phyloP scores from a whole-genome alignment of 805 yeast species.

The Wickerhamiella cacticola region DNA sequence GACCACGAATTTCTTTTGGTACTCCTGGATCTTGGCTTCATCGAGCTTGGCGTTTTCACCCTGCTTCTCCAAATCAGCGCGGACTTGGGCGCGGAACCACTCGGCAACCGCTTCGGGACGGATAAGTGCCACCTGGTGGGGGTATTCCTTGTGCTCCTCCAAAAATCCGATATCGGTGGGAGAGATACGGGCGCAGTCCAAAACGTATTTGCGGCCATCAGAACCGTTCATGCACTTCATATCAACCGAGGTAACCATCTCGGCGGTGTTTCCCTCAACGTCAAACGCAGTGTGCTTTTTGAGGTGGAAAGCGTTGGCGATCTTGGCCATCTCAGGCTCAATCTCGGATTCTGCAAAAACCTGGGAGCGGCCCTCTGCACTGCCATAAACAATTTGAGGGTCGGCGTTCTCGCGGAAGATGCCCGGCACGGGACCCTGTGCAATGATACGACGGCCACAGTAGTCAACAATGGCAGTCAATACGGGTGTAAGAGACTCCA shows the following conservation, averaged over 20 bases:
- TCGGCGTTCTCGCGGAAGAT: slow-evolving; percentile 40
- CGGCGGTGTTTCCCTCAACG: slow-evolving; percentile 34
- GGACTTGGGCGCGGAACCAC: slow-evolving; percentile 70
- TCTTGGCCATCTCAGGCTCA: slow-evolving; percentile 41
- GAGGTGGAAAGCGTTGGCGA: slow-evolving; percentile 68
- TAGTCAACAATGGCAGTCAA: slow-evolving; percentile 82
- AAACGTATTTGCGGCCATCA: slow-evolving; percentile 71
- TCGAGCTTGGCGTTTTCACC: slow-evolving; percentile 33
- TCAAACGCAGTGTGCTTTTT: slow-evolving; percentile 52
- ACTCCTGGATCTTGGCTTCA: slow-evolving; percentile 33
- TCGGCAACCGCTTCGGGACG: slow-evolving; percentile 83
- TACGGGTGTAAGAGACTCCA: slow-evolving; percentile 52
- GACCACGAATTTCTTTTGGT: slow-evolving; percentile 43
- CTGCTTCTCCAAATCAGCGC: slow-evolving; percentile 39
- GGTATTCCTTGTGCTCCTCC: slow-evolving; percentile 46
- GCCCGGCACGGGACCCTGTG: slow-evolving; percentile 96
- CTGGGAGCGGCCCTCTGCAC: slow-evolving; percentile 44
- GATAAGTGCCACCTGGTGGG: slow-evolving; percentile 65
- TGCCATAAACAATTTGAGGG: slow-evolving; percentile 60
- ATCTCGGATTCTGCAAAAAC: slow-evolving; percentile 44
- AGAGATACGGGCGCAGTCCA: slow-evolving; percentile 73
- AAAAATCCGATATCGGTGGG: slow-evolving; percentile 75
- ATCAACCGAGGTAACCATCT: slow-evolving; percentile 57
- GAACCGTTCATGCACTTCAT: slow-evolving; percentile 70
- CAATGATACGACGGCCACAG: slow-evolving; percentile 75